Evolutionary conservation across 495 filamentous ascomycete species (phyloP).

Genomic region (Penicillium lagena): DNA sequence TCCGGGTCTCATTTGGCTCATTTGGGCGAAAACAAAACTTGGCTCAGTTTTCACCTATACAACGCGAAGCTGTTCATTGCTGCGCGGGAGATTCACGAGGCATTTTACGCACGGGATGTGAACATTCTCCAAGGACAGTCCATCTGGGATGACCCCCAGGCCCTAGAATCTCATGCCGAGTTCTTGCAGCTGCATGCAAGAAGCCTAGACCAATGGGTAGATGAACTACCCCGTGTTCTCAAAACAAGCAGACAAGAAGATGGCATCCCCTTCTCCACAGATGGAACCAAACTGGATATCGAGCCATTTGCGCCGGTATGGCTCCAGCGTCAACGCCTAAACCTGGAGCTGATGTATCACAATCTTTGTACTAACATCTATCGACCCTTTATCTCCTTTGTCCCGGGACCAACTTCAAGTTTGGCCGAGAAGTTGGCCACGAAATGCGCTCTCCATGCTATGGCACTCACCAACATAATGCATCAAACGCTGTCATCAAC

Average conservation of each 20-base stretch:
- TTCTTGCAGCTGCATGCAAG: not conserved
- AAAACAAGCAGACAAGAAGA: conserved; percentile 21
- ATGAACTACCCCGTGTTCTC: conserved; percentile 28
- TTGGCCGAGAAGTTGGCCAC: conserved; percentile 26
- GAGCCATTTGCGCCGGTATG: conserved; percentile 25
- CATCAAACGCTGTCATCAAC: conserved; percentile 41
- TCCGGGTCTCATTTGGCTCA: conserved; percentile 3
- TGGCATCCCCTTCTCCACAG: conserved; percentile 33
- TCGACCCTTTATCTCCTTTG: conserved; percentile 20
- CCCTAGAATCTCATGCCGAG: conserved; percentile 17
- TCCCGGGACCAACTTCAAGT: conserved; percentile 1
- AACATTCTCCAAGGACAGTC: not conserved
- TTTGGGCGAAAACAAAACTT: conserved; percentile 6
- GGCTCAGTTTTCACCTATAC: conserved; percentile 10
- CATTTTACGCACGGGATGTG: not conserved
- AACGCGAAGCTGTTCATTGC: too few species aligned
- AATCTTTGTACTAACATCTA: conserved; percentile 16
- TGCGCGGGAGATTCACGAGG: too few species aligned
- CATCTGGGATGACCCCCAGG: conserved; percentile 3
- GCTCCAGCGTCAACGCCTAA: conserved; percentile 23
- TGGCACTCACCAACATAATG: conserved; percentile 39
- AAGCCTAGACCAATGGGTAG: conserved; percentile 24
- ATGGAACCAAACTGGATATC: conserved; percentile 27
- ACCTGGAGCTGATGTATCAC: conserved; percentile 25
- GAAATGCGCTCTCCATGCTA: conserved; percentile 36